Evolutionary conservation across 1,284 basidiomycete species (phyloP), one percentile per base, ranked within the genome.

Genomic region (Apiotrichum akiyoshidainum): DNA sequence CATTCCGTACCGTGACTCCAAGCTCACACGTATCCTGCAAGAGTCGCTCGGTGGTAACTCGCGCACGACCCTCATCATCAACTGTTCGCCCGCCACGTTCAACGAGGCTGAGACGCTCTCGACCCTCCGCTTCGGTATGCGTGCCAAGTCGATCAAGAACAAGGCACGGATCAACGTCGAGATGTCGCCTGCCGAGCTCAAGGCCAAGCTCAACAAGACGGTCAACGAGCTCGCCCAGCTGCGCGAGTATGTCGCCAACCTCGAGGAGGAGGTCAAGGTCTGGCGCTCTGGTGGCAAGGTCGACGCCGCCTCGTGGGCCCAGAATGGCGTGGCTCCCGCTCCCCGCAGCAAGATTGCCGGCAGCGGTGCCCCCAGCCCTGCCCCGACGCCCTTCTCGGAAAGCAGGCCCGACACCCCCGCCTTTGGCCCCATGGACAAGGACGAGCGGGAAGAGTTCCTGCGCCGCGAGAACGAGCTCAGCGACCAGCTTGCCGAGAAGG

Each of bases 91-190:
- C 14, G 93, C 92, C 1, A 87, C 90, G 1, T 99, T 92, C 82
- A 99, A 99, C 71, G 92, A 96, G 72, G 82, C 91, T 2, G 96
- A 99, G 79, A 99, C 96, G 1, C 82, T 99, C n/a, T 90, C 89
- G 0, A 99, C 96, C 1, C 84, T 99, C 37, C 89, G 96, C 34
- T 99, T 99, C 78, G 96, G 96, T 84, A 96, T 97, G 77, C 90
- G 94, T 61, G 96, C 96, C 35, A 99, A 99, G 79, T 91, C 90
- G 35, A 99, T 99, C 85, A 99, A 98, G 90, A 99, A 99, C 81
- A 93, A 91, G 69, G 96, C 96, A 55, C 88, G 94, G 58, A 91
- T 99, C 81, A 99, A 99, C 78, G 92, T 93, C 54, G 96, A 99
- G 76, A 84, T 99, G 49, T 98, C 94, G 0, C 95, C 96, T 1